Percentiles rank a stretch among this genome's conserved stretches.
phyloP scores from a whole-genome alignment of 2,329 filamentous ascomycete species.

The Ascochyta koolunga region DNA sequence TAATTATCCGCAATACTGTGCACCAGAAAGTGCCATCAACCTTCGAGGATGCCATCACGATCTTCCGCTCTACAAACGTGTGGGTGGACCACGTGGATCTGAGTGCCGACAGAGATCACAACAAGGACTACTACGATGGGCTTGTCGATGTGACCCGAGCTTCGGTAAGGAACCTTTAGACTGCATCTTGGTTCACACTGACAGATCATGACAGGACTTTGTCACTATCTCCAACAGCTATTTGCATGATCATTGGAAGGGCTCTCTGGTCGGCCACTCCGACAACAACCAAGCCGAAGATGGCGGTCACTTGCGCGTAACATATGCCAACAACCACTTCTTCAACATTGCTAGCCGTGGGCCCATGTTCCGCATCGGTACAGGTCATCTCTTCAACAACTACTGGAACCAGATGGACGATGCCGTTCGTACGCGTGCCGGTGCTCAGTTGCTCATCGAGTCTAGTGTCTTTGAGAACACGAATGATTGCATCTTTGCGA shows the following conservation, averaged over 20 bases:
- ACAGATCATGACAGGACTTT: slow-evolving; percentile 51
- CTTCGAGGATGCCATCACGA: slow-evolving; percentile 56
- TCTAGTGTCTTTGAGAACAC: slow-evolving; percentile 35
- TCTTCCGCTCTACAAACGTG: slow-evolving; percentile 55
- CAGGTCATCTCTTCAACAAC: slow-evolving; percentile 63
- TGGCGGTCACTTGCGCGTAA: slow-evolving; percentile 64
- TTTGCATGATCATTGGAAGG: slow-evolving; percentile 64
- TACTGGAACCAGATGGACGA: slow-evolving; percentile 39
- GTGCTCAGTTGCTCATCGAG: slow-evolving; percentile 47
- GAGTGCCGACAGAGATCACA: slow-evolving; percentile 61
- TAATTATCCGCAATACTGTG: slow-evolving; percentile 61
- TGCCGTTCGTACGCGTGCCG: slow-evolving; percentile 45
- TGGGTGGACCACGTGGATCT: slow-evolving; percentile 72
- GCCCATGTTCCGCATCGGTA: slow-evolving; percentile 68
- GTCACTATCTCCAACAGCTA: slow-evolving; percentile 59
- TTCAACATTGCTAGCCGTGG: slow-evolving; percentile 65
- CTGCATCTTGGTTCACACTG: background rate
- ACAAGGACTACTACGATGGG: slow-evolving; percentile 72
- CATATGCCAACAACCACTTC: slow-evolving; percentile 70
- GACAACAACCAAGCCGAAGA: slow-evolving; percentile 63
- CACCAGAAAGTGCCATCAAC: slow-evolving; percentile 51
- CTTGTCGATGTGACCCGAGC: slow-evolving; percentile 67
- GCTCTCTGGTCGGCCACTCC: slow-evolving; percentile 62
- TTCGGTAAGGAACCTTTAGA: slow-evolving; percentile 9
- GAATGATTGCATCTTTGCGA: slow-evolving; percentile 31